phyloP scores from a whole-genome alignment of 306 rosid genomes.

The Arachis stenosperma region DNA sequence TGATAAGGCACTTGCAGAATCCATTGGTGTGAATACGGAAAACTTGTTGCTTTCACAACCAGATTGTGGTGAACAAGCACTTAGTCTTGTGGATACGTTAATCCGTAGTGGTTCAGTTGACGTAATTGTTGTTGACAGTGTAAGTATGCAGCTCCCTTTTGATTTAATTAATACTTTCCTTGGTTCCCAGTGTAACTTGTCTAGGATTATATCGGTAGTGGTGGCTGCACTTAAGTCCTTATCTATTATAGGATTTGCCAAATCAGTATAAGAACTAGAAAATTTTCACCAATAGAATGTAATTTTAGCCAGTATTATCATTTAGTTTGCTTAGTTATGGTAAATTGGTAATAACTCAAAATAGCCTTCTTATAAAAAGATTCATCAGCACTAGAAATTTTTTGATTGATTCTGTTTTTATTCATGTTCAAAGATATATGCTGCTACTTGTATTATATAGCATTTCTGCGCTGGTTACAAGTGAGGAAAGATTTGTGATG shows the following conservation, averaged over 20 bases:
- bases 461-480: neutral
- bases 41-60: slow-evolving; percentile 91
- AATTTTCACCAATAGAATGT: slow-evolving; percentile 8
- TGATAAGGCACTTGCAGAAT: slow-evolving; percentile 75
- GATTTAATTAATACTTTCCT: neutral
- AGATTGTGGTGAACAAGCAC: slow-evolving; percentile 95
- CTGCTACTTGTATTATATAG: neutral
- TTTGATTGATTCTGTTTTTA: slow-evolving; percentile 14
- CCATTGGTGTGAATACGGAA: slow-evolving; percentile 79
- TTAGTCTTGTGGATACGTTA: slow-evolving; percentile 85
- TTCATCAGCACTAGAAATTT: slow-evolving; percentile 5
- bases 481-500: slow-evolving; percentile 19
- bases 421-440: slow-evolving; percentile 11
- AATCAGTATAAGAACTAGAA: neutral
- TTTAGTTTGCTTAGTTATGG: slow-evolving; percentile 4
- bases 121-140: slow-evolving; percentile 95
- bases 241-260: slow-evolving; percentile 1
- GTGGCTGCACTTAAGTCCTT: slow-evolving; percentile 20
- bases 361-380: slow-evolving; percentile 15
- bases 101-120: slow-evolving; percentile 93
- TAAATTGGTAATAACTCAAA: neutral
- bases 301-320: slow-evolving; percentile 3
- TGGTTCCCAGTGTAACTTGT: slow-evolving; percentile 12
- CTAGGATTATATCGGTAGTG: neutral
- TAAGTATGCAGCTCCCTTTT: slow-evolving; percentile 51